A percentile compares a stretch with the other conserved stretches of the same genome.
These are phyloP conservation scores for Puccinia coronata DNA, from an alignment of 1,284 basidiomycete genomes.

Conservation along the genomic window DNA sequence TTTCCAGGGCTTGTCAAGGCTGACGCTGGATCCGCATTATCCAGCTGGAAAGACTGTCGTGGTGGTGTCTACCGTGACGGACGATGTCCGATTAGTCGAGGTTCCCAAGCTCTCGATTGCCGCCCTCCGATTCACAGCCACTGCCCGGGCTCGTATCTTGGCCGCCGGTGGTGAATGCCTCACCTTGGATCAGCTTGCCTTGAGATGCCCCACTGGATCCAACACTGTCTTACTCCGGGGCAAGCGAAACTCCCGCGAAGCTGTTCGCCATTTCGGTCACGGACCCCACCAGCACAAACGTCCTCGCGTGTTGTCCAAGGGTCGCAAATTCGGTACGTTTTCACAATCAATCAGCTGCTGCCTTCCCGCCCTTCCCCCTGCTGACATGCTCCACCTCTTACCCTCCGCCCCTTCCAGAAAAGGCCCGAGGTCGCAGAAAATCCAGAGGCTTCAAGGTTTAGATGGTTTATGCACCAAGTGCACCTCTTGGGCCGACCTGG, in stretches of 20 bases:
- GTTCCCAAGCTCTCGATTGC: conserved; percentile 92
- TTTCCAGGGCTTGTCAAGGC: background rate
- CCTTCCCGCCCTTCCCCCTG: too few species aligned
- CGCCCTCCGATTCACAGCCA: conserved; percentile 89
- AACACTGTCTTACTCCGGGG: conserved; percentile 93
- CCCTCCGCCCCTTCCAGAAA: conserved; percentile 57
- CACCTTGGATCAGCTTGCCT: conserved; percentile 94
- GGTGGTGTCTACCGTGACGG: conserved; percentile 87
- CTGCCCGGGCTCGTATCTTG: conserved; percentile 89
- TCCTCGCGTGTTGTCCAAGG: conserved; percentile 89
- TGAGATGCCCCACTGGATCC: conserved; percentile 87
- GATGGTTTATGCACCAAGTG: background rate
- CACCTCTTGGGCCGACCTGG: background rate
- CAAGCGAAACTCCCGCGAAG: conserved; percentile 85
- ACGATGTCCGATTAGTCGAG: conserved; percentile 84
- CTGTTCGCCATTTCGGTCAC: conserved; percentile 50
- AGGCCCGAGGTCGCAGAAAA: conserved; percentile 62
- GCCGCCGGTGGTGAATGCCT: conserved; percentile 92
- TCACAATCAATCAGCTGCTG: background rate
- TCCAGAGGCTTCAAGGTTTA: conserved; percentile 60
- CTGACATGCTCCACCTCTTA: background rate
- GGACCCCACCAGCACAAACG: conserved; percentile 69
- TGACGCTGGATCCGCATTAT: background rate
- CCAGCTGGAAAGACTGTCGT: conserved; percentile 75
- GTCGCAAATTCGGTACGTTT: conserved; percentile 70